Evolutionary conservation across 192 early-diverging fungal species (phyloP), one percentile per base, ranked within the genome.

Genomic region (Haplosporangium gracile): DNA sequence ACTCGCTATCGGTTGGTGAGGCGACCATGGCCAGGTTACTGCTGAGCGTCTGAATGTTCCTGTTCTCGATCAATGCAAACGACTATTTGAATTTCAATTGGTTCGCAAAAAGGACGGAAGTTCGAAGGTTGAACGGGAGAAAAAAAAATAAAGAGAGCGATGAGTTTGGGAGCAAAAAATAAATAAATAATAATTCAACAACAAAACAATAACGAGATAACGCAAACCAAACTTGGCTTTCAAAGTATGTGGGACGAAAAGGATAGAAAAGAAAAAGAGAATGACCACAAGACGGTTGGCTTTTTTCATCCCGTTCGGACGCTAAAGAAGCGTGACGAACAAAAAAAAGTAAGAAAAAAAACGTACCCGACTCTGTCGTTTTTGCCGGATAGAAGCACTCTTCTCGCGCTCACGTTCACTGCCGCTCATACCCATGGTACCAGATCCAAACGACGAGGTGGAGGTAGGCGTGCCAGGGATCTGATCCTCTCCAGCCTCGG

Each of bases 11-110:
- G 9, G 83, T 85, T 0, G 83, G 83, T 34, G 83, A 85, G 70
- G 45, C 71, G 70, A 80, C 83, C 83, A 85, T 85, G 70, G 83
- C 83, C 24, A 85, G 70, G 70, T 85, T 85, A 63, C 83, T 85
- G 75, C 83, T 85, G 57, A 85, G 78, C 2, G 78, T 73, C 7
- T 85, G 82, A 24, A 77, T 77, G 22, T 72, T 85, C 53, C 82
- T 75, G 38, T 77, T 79, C 43, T 85, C 82, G 69, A 85, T 85
- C 68, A 85, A 38, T 32, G 82, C 77, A 1, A 85, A 55, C n/a
- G 82, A 65, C 60, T 65, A 32, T 65, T 29, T 65, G n/a, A 3
- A 65, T 29, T 29, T 29, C 60, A 11, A 65, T 78, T 85, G 71
- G n/a, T 68, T 72, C 34, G 10, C 20, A 5, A 24, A 49, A 36